Conservation (phyloP, 495 filamentous ascomycete genomes). For the Talaromyces liani region DNA sequence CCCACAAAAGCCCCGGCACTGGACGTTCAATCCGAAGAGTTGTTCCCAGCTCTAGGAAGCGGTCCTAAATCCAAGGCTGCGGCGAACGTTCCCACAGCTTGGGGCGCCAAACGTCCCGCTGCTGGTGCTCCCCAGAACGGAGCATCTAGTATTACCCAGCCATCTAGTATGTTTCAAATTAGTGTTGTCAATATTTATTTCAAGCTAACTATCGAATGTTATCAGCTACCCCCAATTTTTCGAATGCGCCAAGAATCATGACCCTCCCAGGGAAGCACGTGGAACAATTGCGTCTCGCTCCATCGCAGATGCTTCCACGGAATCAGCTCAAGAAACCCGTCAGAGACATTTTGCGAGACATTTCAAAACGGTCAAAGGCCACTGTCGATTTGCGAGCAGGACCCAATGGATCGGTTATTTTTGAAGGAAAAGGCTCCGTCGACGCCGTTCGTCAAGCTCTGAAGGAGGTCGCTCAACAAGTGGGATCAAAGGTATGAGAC, state of each 20-base stretch:
- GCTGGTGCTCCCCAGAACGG: slow-evolving; percentile 57
- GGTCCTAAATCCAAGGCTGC: slow-evolving; percentile 55
- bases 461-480: slow-evolving; percentile 74
- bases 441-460: slow-evolving; percentile 74
- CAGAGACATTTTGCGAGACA: slow-evolving; percentile 73
- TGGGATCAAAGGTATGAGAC: slow-evolving; percentile 67
- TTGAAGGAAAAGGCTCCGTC: slow-evolving; percentile 72
- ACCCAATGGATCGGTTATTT: slow-evolving; percentile 60
- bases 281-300: slow-evolving; percentile 63
- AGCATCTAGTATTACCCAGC: slow-evolving; percentile 34
- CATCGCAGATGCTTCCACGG: slow-evolving; percentile 62
- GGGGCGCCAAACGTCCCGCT: slow-evolving; percentile 56
- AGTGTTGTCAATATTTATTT: background rate
- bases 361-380: slow-evolving; percentile 82
- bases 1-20: slow-evolving; percentile 42
- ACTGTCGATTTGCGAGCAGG: slow-evolving; percentile 66
- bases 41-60: slow-evolving; percentile 81
- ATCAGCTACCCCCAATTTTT: slow-evolving; percentile 6
- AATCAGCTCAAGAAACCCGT: slow-evolving; percentile 75
- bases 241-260: slow-evolving; percentile 50
- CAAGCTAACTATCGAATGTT: background rate
- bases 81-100: slow-evolving; percentile 53
- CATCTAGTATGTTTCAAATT: slow-evolving; percentile 28
- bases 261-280: slow-evolving; percentile 70
- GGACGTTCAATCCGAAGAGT: slow-evolving; percentile 79